Evolutionary conservation across 164 flowering plant genomes (phyloP), one percentile per base, ranked within the genome.

Genomic region (Macadamia tetraphylla): DNA sequence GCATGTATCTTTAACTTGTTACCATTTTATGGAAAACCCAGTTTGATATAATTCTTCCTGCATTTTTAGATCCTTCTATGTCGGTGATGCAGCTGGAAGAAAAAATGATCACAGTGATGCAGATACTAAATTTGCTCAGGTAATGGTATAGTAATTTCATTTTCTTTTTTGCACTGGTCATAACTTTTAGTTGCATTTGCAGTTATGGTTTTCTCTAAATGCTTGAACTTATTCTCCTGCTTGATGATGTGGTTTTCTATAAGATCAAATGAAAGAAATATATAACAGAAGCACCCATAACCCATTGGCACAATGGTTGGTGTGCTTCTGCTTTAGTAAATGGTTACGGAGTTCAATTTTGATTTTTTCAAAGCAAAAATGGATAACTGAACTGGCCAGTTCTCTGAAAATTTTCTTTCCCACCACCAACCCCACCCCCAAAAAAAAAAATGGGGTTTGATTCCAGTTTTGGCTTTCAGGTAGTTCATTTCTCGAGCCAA

Each of bases 41-140:
- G 13, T 66, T 68, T 70, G 31, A 65, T 53, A 15, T 18, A 65
- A 4, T 14, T 66, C 29, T 70, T 30, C 53, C 32, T 60, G 56
- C 32, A 23, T 30, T 17, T 35, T 6, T 77, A 93, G 97, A 74
- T 94, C 97, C 72, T 94, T 94, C 77, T 94, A 91, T 80, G 97
- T 94, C 73, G 97, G 98, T 31, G 97, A 94, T 81, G 96, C 98
- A 29, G 98, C 97, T 52, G 98, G 96, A 60, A 87, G 98, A 79
- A 30, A n/a, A 8, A 61, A 73, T 61, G 97, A 92, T 77, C 96
- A 94, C 62, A 91, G 96, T 78, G 89, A 91, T 79, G 96, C 98
- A 68, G 97, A 94, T 77, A 81, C 83, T 17, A 82, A 80, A 75
- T 90, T 94, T 79, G 95, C 96, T 40, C 60, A 82, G 89, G 87